Conservation (phyloP, 257 asterid species). For the Paraleonurus japonicus region DNA sequence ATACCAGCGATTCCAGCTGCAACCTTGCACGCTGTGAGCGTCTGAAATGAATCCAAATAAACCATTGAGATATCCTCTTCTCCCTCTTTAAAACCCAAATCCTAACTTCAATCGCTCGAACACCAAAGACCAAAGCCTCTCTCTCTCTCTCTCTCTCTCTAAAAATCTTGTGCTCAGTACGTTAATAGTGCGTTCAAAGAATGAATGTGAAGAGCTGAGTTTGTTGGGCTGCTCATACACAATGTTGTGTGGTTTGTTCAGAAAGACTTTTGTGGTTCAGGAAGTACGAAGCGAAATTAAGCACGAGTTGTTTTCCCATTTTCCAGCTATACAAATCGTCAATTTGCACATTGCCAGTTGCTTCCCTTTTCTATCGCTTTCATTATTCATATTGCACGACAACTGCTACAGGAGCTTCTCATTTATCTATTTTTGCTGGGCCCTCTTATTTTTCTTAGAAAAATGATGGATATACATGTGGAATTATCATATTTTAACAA, state of each 20-base stretch:
- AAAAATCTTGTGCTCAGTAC: background rate
- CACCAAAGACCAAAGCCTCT: conserved; percentile 2
- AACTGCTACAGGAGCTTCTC: too few relatives aligned
- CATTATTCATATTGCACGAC: background rate
- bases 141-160: background rate
- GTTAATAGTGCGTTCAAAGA: background rate
- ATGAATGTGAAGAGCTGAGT: background rate
- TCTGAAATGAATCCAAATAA: conserved; percentile 26
- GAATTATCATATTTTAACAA: too few relatives aligned
- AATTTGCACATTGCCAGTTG: background rate
- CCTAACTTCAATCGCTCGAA: background rate
- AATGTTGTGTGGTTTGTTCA: background rate
- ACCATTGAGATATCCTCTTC: conserved; percentile 12
- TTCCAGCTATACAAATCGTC: background rate
- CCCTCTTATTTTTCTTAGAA: too few relatives aligned
- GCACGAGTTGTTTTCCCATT: conserved; percentile 8
- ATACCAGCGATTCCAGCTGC: conserved; percentile 61
- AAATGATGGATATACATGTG: too few relatives aligned
- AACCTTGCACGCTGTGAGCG: conserved; percentile 35
- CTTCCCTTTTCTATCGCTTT: conserved; percentile 2
- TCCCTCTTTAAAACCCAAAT: conserved; percentile 10
- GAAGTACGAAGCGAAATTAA: background rate
- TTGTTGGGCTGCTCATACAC: conserved; percentile 3
- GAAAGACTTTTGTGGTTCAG: background rate
- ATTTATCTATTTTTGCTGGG: too few relatives aligned